Conservation (phyloP, 352 stramenopile species). For the Globisporangium paroecandrum region DNA sequence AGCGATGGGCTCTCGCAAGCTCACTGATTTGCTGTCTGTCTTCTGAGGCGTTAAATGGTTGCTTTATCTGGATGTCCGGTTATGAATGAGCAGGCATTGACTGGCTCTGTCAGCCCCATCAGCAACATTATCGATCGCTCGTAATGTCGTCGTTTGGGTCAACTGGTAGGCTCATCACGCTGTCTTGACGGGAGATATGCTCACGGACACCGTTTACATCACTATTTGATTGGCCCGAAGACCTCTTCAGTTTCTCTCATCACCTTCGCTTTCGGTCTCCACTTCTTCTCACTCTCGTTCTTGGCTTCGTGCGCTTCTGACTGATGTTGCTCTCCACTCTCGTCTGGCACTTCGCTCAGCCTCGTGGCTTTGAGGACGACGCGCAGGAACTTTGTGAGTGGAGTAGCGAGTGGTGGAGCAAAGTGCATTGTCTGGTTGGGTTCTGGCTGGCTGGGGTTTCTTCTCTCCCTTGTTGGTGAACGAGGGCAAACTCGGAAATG, state of each 20-base stretch:
- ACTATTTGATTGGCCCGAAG: background rate
- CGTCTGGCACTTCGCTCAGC: background rate
- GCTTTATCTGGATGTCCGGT: background rate
- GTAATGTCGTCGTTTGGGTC: background rate
- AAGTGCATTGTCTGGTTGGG: slow-evolving; percentile 10
- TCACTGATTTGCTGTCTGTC: background rate
- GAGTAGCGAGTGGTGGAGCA: slow-evolving; percentile 3
- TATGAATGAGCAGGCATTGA: background rate
- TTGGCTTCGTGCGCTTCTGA: background rate
- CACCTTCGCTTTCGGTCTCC: background rate
- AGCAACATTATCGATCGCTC: background rate
- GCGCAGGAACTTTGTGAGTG: background rate
- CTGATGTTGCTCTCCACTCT: background rate
- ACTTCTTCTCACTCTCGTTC: background rate
- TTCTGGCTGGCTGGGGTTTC: background rate
- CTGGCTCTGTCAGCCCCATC: background rate
- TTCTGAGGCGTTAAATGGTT: background rate
- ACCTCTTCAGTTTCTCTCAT: background rate
- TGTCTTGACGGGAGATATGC: background rate
- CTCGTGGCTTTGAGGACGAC: background rate
- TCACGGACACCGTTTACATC: background rate
- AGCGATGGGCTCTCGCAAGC: background rate
- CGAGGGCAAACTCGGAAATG: background rate
- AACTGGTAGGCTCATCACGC: background rate
- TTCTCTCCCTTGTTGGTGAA: background rate